phyloP scores from a whole-genome alignment of 2,329 filamentous ascomycete species.

The Fusarium napiforme region DNA sequence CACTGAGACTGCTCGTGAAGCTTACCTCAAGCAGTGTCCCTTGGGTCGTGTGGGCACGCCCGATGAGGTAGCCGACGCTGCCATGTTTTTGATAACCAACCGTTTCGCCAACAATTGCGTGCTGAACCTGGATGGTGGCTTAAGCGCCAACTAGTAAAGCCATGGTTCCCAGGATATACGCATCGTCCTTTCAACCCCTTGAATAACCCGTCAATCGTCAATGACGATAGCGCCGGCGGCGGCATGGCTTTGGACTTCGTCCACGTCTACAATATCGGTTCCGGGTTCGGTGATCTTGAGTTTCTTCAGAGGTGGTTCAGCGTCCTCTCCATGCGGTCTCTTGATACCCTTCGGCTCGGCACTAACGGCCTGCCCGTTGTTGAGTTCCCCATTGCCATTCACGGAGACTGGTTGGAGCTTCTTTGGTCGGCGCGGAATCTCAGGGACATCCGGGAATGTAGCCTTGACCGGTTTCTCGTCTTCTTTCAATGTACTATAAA shows the following conservation, averaged over 20 bases:
- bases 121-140: slow-evolving; percentile 85
- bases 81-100: slow-evolving; percentile 80
- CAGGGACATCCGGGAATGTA: slow-evolving; percentile 54
- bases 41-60: slow-evolving; percentile 71
- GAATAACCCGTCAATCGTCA: slow-evolving; percentile 59
- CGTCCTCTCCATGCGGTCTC: slow-evolving; percentile 57
- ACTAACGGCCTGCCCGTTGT: slow-evolving; percentile 56
- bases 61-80: slow-evolving; percentile 84
- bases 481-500: slow-evolving; percentile 53
- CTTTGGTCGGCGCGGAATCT: slow-evolving; percentile 66
- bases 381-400: slow-evolving; percentile 54
- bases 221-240: slow-evolving; percentile 74
- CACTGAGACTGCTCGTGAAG: slow-evolving; percentile 52
- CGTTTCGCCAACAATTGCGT: slow-evolving; percentile 88
- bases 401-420: slow-evolving; percentile 50
- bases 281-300: slow-evolving; percentile 54
- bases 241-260: slow-evolving; percentile 49
- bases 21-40: slow-evolving; percentile 67
- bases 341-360: slow-evolving; percentile 55
- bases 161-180: slow-evolving; percentile 16
- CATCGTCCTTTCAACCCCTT: slow-evolving; percentile 4
- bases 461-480: slow-evolving; percentile 67
- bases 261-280: slow-evolving; percentile 60
- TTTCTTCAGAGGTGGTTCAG: slow-evolving; percentile 60
- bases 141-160: slow-evolving; percentile 70